Evolutionary conservation across 257 asterid species (phyloP).

Genomic region (Solanum pinnatisectum): DNA sequence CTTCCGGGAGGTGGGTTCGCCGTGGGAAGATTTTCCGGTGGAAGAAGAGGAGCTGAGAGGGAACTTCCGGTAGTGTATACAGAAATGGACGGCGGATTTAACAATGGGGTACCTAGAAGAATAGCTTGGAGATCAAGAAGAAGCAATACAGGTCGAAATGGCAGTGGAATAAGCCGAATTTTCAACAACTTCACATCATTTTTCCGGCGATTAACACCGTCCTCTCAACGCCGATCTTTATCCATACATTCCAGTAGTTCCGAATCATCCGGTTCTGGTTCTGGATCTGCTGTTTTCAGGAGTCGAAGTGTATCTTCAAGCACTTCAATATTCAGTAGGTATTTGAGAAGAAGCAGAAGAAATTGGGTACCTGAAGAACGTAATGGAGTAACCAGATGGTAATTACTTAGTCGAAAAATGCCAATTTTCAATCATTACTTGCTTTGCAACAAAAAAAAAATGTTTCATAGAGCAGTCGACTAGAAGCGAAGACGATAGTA

Average conservation of each 20-base stretch:
- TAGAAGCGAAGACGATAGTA: not conserved
- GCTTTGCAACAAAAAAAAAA: not conserved
- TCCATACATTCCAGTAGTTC: not conserved
- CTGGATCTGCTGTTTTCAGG: slow-evolving; percentile 20
- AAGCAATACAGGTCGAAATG: slow-evolving; percentile 29
- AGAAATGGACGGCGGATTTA: slow-evolving; percentile 57
- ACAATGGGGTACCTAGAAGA: slow-evolving; percentile 36
- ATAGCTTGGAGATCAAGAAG: slow-evolving; percentile 56
- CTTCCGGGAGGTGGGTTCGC: slow-evolving; percentile 10
- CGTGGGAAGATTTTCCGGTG: slow-evolving; percentile 9
- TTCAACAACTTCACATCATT: slow-evolving; percentile 37
- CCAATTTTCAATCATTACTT: not conserved
- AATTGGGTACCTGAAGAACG: slow-evolving; percentile 29
- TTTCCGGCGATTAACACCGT: slow-evolving; percentile 32
- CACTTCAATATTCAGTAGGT: slow-evolving; percentile 40
- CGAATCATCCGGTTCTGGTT: not conserved
- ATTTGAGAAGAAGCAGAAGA: slow-evolving; percentile 44
- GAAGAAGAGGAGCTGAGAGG: slow-evolving; percentile 13
- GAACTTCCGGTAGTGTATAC: slow-evolving; percentile 59
- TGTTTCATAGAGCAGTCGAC: not conserved
- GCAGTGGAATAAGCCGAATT: slow-evolving; percentile 38
- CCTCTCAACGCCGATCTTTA: not conserved
- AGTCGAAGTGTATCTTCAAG: slow-evolving; percentile 30
- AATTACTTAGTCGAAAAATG: not conserved
- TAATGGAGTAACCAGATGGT: slow-evolving; percentile 27